phyloP scores from a whole-genome alignment of 1,284 basidiomycete species.

The Heterobasidion irregulare region DNA sequence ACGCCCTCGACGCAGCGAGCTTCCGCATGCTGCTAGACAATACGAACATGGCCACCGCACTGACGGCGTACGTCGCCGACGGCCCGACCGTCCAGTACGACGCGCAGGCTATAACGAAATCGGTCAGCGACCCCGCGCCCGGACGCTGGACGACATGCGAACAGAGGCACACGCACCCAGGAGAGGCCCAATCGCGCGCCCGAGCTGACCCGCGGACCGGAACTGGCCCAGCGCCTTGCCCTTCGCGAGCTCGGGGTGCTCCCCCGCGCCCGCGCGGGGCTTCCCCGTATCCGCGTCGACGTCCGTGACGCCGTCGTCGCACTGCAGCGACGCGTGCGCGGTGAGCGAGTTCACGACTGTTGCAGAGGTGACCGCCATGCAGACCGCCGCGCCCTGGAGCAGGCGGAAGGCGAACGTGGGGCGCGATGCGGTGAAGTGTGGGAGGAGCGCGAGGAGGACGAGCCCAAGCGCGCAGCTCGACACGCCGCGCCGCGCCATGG shows the following conservation, averaged over 20 bases:
- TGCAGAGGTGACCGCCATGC: constrained; percentile 84
- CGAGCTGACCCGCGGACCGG: constrained; percentile 83
- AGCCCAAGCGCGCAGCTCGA: constrained; percentile 64
- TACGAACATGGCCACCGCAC: constrained; percentile 56
- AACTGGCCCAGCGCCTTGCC: constrained; percentile 82
- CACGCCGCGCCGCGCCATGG: constrained; percentile 74
- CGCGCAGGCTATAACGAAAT: constrained; percentile 50
- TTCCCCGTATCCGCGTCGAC: constrained; percentile 50
- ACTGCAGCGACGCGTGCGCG: constrained; percentile 78
- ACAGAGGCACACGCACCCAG: constrained; percentile 39
- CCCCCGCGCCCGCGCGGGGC: constrained; percentile 17
- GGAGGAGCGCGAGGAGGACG: constrained; percentile 59
- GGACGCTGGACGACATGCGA: not conserved
- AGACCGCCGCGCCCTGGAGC: constrained; percentile 69
- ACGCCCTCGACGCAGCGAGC: constrained; percentile 19
- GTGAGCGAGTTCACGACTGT: constrained; percentile 89
- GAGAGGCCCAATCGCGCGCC: constrained; percentile 82
- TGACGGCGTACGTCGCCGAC: constrained; percentile 61
- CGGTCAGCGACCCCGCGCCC: constrained; percentile 4
- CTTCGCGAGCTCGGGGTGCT: constrained; percentile 64
- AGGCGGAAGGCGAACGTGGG: constrained; percentile 43
- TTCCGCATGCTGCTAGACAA: constrained; percentile 46
- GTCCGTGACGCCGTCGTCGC: constrained; percentile 46
- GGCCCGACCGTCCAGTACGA: constrained; percentile 88
- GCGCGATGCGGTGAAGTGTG: constrained; percentile 39